Evolutionary conservation across 2,329 filamentous ascomycete genomes (phyloP).

Genomic region (Dactylellina drechsleri): DNA sequence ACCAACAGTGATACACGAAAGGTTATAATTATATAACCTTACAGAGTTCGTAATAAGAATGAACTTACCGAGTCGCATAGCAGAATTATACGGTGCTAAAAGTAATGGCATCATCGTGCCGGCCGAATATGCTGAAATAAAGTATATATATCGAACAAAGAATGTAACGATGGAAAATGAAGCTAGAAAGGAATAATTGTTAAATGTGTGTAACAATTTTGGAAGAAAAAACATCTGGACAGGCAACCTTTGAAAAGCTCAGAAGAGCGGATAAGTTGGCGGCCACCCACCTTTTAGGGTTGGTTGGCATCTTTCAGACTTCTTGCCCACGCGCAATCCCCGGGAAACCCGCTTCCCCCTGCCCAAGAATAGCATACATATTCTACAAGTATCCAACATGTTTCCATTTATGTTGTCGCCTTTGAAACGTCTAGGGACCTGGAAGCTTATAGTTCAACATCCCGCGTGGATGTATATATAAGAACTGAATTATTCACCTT

Average conservation of each 20-base stretch:
- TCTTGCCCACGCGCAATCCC: slow-evolving; percentile 22
- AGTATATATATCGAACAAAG: neutral
- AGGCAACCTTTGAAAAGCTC: slow-evolving; percentile 2
- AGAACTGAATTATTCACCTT: too few relatives aligned
- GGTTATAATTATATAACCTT: too few relatives aligned
- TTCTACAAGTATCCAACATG: slow-evolving; percentile 18
- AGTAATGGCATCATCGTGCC: slow-evolving; percentile 58
- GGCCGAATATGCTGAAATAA: neutral
- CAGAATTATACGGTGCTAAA: slow-evolving; percentile 61
- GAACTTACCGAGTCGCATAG: slow-evolving; percentile 60
- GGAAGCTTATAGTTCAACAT: too few relatives aligned
- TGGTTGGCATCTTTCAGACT: slow-evolving; percentile 36
- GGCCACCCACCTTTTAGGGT: slow-evolving; percentile 42
- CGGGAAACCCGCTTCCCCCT: slow-evolving; percentile 9
- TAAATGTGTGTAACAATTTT: neutral
- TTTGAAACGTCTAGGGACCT: neutral
- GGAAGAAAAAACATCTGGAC: slow-evolving; percentile 7
- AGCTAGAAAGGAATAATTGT: slow-evolving; percentile 1
- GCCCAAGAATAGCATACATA: slow-evolving; percentile 5
- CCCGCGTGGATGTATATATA: too few relatives aligned
- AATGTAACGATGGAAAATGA: neutral
- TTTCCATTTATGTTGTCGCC: neutral
- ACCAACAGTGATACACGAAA: too few relatives aligned
- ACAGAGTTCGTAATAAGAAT: slow-evolving; percentile 14
- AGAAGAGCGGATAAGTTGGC: slow-evolving; percentile 30